Evolutionary conservation across 176 grass and related monocot species (phyloP), one percentile per base, ranked within the genome.

Genomic region (Juncus inflexus): DNA sequence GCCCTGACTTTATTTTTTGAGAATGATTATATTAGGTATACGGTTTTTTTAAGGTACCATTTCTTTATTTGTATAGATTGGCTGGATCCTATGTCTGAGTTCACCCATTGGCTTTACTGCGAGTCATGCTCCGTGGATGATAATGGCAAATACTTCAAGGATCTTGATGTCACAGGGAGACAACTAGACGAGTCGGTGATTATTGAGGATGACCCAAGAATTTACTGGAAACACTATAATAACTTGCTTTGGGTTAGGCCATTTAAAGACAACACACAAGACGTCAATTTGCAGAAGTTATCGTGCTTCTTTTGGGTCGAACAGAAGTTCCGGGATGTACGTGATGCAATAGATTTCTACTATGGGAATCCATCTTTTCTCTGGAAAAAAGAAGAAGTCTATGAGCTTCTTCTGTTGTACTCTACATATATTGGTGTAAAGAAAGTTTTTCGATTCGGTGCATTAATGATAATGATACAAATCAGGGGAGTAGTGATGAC

Each of bases 161-260:
- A 69, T 69, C 65, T 69, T 55, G 7, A 47, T 55, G 13, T n/a
- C 7, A 69, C 65, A 2, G 65, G 65, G 4, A 55, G 65, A 13
- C 52, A 12, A 2, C 65, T 69, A 53, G 65, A 69, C 28, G 53
- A 37, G 50, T 69, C 14, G n/a, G 4, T 69, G 8, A 69, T 69
- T 4, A 37, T 69, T n/a, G 65, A 69, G 2, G 65, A 55, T 11
- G 19, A 28, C 19, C 19, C 19, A 28, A 8, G 2, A 5, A 38
- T 47, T 35, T 12, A 15, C 4, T 36, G 11, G 50, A 37, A 53
- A 3, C 9, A 3, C 1, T 52, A 69, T 4, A 8, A 55, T 3
- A 69, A 69, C 45, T 47, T 55, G n/a, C 7, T 69, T n/a, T 50
- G 0, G 65, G 35, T 55, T 38, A 69, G 11, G 28, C 50, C 65